phyloP scores from a whole-genome alignment of 148 eudicot species.

The Nyssa sinensis region DNA sequence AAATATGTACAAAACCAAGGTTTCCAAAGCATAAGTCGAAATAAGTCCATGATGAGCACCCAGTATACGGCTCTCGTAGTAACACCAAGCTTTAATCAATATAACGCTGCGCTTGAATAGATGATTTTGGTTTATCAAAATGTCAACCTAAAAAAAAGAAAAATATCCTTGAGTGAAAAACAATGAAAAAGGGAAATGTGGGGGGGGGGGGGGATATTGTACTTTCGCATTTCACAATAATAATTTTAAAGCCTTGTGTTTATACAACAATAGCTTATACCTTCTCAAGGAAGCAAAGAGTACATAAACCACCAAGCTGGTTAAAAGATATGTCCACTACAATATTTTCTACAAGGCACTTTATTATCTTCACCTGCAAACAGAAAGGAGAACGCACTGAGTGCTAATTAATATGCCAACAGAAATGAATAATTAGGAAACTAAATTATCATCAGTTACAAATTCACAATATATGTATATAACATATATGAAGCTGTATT shows the following conservation, averaged over 20 bases:
- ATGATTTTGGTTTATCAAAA: constrained; percentile 45
- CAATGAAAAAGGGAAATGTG: too few relatives aligned
- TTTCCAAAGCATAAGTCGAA: constrained; percentile 62
- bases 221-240: background rate
- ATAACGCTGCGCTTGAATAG: constrained; percentile 60
- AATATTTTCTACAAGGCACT: constrained; percentile 66
- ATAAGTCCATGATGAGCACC: constrained; percentile 69
- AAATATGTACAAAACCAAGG: constrained; percentile 58
- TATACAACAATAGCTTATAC: constrained; percentile 25
- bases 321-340: constrained; percentile 69
- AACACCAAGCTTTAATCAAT: constrained; percentile 69
- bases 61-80: constrained; percentile 59
- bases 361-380: constrained; percentile 65
- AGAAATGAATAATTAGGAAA: too few relatives aligned
- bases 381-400: background rate
- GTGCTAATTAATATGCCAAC: background rate
- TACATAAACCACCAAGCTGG: constrained; percentile 63
- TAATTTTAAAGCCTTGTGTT: too few relatives aligned
- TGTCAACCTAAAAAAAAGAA: constrained; percentile 43
- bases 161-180: background rate
- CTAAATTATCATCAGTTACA: too few relatives aligned
- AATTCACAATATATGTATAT: too few relatives aligned
- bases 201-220: background rate
- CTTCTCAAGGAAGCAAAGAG: constrained; percentile 69
- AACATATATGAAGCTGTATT: too few relatives aligned